Base-by-base conservation (phyloP, 495 filamentous ascomycete species). In the Pseudotulostoma volvatum region DNA sequence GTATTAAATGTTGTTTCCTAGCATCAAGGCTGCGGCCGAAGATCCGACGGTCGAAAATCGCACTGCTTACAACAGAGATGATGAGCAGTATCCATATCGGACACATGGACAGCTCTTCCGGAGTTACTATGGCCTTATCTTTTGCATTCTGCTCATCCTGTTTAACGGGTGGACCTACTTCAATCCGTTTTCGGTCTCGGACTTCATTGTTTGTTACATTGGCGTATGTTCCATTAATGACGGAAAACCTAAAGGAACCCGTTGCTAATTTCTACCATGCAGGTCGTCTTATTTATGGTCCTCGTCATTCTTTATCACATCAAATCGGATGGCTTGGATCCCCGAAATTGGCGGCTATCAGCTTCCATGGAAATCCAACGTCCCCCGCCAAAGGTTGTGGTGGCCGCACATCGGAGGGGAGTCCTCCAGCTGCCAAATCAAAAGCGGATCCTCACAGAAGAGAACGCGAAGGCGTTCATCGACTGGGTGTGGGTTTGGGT, bases 141-240 rank as follows among this genome's bases (percentile, higher is more conserved):
- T 56, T 17, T 63, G 64, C 37, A 46, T 52, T 9, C 36, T 67
- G 3, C 42, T 70, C 0, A 50, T 63, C 4, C 30, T 67, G 7
- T 70, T 70, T 48, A 70, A 68, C 40, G 64, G 63, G 1, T 54
- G 62, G 19, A 43, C 39, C 0, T 51, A 61, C 2, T 62, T 67
- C 35, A 40, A 46, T 33, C 64, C 60, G 0, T 62, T 66, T 37
- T 52, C 49, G 31, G 34, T 42, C 4, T 43, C 47, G 3, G 55
- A 57, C 39, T 70, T 68, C 41, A 45, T 68, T 13, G 57, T 61
- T 11, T 60, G 58, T 4, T 70, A 70, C 40, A 61, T 70, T 31
- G 61, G 63, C 18, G 64, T 67, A 51, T 54, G 63, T 47, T 8
- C 34, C 16, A 11, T 15, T 15, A 14, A 14, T 5, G 34, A 7